Conservation (phyloP, 176 grass and related monocot species). For the barley (Hordeum vulgare) region DNA sequence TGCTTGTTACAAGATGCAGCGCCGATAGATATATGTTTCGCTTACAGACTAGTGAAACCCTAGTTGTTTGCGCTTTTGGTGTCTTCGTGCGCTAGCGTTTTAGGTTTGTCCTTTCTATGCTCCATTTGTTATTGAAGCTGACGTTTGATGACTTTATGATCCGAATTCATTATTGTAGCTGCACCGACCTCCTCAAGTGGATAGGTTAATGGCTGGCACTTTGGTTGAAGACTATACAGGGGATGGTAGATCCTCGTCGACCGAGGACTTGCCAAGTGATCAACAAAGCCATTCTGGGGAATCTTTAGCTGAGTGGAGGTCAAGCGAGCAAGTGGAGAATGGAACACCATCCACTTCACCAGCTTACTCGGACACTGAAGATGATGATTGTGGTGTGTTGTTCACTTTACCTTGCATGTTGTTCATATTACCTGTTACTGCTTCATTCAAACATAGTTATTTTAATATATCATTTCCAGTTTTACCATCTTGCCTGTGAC, state of each 20-base stretch:
- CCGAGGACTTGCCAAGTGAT: conserved; percentile 59
- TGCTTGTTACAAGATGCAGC: neutral
- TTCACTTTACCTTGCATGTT: conserved; percentile 19
- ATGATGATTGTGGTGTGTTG: conserved; percentile 73
- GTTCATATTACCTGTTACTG: neutral
- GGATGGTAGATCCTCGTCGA: conserved; percentile 37
- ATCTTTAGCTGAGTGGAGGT: conserved; percentile 71
- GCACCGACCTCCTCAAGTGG: neutral
- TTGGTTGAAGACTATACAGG: conserved; percentile 47
- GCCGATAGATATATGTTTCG: neutral
- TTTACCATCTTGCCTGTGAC: neutral
- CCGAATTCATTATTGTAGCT: neutral
- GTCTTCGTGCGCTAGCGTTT: neutral
- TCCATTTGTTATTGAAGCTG: neutral
- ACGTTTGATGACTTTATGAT: neutral
- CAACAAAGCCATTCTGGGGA: conserved; percentile 61
- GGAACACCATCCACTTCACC: conserved; percentile 80
- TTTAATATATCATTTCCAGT: neutral
- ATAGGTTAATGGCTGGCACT: conserved; percentile 43
- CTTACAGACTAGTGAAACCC: neutral
- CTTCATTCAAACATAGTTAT: neutral
- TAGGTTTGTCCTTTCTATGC: neutral
- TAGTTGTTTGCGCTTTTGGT: neutral
- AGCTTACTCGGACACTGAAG: conserved; percentile 77
- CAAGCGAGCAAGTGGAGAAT: conserved; percentile 87